Base-by-base conservation (phyloP, 306 rosid genomes). In the peach (Prunus persica) region DNA sequence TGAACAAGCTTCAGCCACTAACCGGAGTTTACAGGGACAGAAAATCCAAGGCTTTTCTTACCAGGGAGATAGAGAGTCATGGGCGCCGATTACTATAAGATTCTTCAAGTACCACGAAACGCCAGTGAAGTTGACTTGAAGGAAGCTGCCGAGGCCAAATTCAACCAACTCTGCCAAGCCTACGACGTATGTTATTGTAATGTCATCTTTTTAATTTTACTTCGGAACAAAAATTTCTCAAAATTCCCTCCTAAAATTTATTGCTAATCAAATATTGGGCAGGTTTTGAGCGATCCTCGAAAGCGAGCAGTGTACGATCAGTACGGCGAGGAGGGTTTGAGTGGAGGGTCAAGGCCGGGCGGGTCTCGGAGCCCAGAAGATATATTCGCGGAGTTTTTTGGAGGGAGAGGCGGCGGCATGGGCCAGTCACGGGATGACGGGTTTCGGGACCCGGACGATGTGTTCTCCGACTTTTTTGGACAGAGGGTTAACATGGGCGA, bases 251-350 rank as follows among this genome's bases (percentile, higher is more conserved):
- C 13, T 25, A 34, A 12, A 24, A 60, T 25, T 25, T 25, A 3
- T 12, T 30, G 2, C 25, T 28, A 1, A 0, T 55, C n/a, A 52
- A 45, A 22, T 20, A 18, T 18, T 49, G 34, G 3, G 32, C 28
- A 94, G 98, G 95, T 94, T 83, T 71, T 92, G 85, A 94, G 95
- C 79, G 92, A 94, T 88, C 91, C 95, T 10, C 95, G 84, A 71
- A 92, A 89, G 84, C 84, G 96, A 81, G 96, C 84, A 16, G 88
- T 90, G 75, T 92, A 92, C 83, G 97, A 92, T 88, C 97, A 88
- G 84, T 89, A 76, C 82, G 98, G 97, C 24, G 97, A 94, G 87
- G 98, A 93, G 79, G 97, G 93, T 6, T 79, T 94, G 90, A 91
- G 85, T 79, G 91, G 89, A 55, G 88, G 85, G 19, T 86, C 78